Base-by-base conservation (phyloP, 1,284 basidiomycete genomes). In the Apiotrichum veenhuisii region DNA sequence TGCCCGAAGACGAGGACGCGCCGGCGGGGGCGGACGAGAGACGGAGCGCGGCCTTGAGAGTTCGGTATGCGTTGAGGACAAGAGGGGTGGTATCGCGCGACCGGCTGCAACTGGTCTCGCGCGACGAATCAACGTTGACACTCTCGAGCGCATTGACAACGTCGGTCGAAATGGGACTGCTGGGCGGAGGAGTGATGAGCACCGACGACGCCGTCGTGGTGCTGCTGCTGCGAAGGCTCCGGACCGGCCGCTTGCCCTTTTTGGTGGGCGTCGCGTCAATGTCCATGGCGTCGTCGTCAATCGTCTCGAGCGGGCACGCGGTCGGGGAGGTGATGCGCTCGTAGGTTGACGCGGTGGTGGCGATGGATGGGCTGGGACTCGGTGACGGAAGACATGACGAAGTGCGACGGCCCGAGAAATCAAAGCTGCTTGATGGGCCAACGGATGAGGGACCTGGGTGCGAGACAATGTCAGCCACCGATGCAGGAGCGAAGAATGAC, bases 11-110 rank as follows among this genome's bases (percentile, higher is more conserved):
- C 10, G 52, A 38, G 26, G 30, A 30, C 30, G 57, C 42, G 14
- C 33, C 17, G 1, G 49, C 20, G 1, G 47, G 33, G 3, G 67
- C 52, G 15, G 68, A 62, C 0, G 73, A 76, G 11, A 75, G 65
- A 14, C 72, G 68, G 3, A 77, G 62, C 14, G 60, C 64, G 5
- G 70, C 60, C 60, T 76, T 77, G 52, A 77, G 64, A 15, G 67
- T 65, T 44, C 72, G 73, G 63, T 76, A 77, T 7, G 72, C 63
- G 58, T 74, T 74, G n/a, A 47, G 12, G 26, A 46, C 49, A 10
- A 41, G 23, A 11, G 37, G 45, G 25, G 44, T 33, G 5, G 36
- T 22, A 15, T 48, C 52, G 40, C 38, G 52, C 26, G 38, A 36
- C 1, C 30, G 38, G 26, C 47, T 42, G 10, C 47, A 38, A 10